Percentiles rank a stretch among this genome's conserved stretches.
Evolutionary conservation across 2,329 filamentous ascomycete genomes (phyloP).

Genomic region (Penicillium paneum): DNA sequence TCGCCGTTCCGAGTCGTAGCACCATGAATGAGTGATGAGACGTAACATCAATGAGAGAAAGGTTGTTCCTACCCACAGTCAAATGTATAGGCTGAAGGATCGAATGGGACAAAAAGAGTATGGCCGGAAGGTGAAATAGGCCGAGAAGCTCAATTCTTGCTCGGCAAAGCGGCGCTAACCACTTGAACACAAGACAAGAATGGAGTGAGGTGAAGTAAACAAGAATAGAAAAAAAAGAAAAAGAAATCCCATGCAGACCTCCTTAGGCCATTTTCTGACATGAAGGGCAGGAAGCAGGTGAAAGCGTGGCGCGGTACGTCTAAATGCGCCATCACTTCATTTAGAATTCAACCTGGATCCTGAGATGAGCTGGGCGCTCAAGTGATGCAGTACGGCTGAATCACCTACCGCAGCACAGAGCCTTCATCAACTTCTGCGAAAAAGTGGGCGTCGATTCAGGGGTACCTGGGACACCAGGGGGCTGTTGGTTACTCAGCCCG

Average conservation of each 20-base stretch:
- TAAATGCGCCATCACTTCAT: conserved; percentile 14
- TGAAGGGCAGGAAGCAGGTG: conserved; percentile 16
- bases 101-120: conserved; percentile 19
- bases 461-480: conserved; percentile 54
- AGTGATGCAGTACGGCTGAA: conserved; percentile 17
- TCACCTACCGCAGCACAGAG: conserved; percentile 76
- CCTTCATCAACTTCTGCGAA: conserved; percentile 90
- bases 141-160: conserved; percentile 11
- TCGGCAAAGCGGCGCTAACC: conserved; percentile 1
- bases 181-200: conserved; percentile 8
- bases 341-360: conserved; percentile 35
- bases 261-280: conserved; percentile 13
- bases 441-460: conserved; percentile 73
- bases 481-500: conserved; percentile 57
- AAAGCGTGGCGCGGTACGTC: conserved; percentile 15
- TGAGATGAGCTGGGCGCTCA: conserved; percentile 25
- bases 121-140: conserved; percentile 12
- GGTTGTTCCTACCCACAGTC: conserved; percentile 26
- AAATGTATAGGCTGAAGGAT: conserved; percentile 18
- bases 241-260: conserved; percentile 22
- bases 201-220: conserved; percentile 11
- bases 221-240: conserved; percentile 12
- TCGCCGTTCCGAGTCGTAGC: conserved; percentile 40
- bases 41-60: conserved; percentile 28
- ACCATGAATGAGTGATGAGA: conserved; percentile 38